Base-by-base conservation (phyloP, 1,284 basidiomycete species). In the Trametes polyzona region DNA sequence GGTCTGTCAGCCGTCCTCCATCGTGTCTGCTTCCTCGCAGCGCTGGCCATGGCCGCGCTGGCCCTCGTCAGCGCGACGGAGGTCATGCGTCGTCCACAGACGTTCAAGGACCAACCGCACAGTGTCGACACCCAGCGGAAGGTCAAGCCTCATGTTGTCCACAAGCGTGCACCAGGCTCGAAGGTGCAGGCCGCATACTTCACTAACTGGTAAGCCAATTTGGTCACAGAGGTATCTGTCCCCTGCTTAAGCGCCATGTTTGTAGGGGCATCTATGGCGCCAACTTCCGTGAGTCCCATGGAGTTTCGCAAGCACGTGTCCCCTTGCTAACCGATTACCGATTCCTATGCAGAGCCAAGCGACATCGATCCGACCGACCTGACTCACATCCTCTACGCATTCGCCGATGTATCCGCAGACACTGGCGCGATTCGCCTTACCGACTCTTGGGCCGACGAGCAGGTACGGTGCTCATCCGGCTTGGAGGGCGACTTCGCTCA, bases 301-400 rank as follows among this genome's bases (percentile, higher is more conserved):
- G 14, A 26, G 17, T 19, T 23, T 23, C n/a, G 24, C 46, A 39
- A 49, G 48, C 30, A 16, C 47, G 37, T 19, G 12, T n/a, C 17
- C 27, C n/a, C 17, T 29, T 29, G 4, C 16, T 27, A 37, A 27
- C 30, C 57, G 55, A 30, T 4, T 35, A 14, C 35, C 58, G n/a
- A 35, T 8, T 6, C 23, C 14, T 55, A 27, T 23, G 10, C 76
- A 86, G 72, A 85, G 74, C 80, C 90, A 70, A 76, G 83, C 73
- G 69, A 81, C 69, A 79, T 90, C 47, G 81, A 82, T 50, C 75
- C 71, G 54, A 74, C 71, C 57, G 83, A 77, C 71, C 82, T 84
- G 74, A 83, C 82, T 59, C 93, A 95, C 68, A 84, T 97, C 66
- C 77, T 95, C 21, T 96, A 96, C 69, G 75, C 86, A 3, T 97